Evolutionary conservation across 2,329 filamentous ascomycete species (phyloP).

Genomic region (Colletotrichum sp.): DNA sequence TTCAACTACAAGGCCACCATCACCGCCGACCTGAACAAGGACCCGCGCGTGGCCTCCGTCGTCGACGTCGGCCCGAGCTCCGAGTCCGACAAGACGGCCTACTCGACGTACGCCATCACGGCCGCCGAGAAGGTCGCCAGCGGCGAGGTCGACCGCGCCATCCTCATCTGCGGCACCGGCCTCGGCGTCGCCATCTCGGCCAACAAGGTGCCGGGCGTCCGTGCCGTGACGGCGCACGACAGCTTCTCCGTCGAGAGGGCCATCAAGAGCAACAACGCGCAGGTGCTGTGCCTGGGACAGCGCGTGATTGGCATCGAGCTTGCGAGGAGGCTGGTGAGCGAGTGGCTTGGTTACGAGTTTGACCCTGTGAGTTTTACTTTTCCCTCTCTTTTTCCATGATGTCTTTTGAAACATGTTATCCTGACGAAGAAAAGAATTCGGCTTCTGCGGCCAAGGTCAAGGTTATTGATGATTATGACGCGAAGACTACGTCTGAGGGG

Average conservation of each 20-base stretch:
- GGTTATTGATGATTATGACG: conserved; percentile 21
- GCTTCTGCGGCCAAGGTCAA: conserved; percentile 55
- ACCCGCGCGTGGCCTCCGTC: conserved; percentile 69
- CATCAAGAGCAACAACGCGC: conserved; percentile 84
- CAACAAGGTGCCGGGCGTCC: conserved; percentile 84
- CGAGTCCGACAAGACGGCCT: conserved; percentile 76
- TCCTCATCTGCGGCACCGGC: conserved; percentile 85
- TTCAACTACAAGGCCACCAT: conserved; percentile 79
- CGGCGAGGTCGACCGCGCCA: conserved; percentile 74
- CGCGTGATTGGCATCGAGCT: conserved; percentile 84
- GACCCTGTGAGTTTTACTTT: conserved; percentile 70
- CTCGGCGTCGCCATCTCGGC: conserved; percentile 85
- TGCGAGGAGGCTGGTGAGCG: conserved; percentile 75
- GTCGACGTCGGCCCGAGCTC: conserved; percentile 75
- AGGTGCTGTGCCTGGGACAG: conserved; percentile 87
- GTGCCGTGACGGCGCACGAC: conserved; percentile 87
- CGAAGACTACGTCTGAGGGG: not conserved
- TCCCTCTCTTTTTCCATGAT: no score
- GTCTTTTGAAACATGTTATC: no score
- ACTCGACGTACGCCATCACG: conserved; percentile 77
- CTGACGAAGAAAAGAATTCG: conserved; percentile 2
- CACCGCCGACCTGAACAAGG: conserved; percentile 71
- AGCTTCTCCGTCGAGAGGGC: conserved; percentile 83
- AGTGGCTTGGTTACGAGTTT: conserved; percentile 87
- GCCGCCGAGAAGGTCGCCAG: conserved; percentile 67